Evolutionary conservation across 2,329 filamentous ascomycete genomes (phyloP), one percentile per base, ranked within the genome.

Genomic region (Neocatenulostroma microsporum): DNA sequence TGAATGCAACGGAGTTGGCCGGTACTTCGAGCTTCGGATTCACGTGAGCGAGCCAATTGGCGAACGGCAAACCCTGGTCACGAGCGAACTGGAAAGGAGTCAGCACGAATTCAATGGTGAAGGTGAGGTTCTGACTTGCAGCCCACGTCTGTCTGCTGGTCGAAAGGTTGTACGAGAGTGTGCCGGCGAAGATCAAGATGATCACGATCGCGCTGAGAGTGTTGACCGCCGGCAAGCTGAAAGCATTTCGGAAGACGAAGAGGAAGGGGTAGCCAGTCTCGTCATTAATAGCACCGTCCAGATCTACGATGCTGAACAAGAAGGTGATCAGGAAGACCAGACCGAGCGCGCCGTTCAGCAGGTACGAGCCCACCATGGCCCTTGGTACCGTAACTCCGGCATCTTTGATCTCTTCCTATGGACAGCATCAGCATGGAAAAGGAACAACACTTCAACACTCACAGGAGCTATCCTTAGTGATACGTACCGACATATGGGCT

Each of bases 51-150:
- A 55, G 28, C 13, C 25, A 43, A 3, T 24, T 30, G 3, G 52
- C 49, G 39, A 46, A 46, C 8, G 45, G 45, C 8, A 44, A 18
- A n/a, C 41, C 41, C 19, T 28, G 10, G 37, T 66, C 62, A 26
- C 62, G 55, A 3, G 62, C 60, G 39, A 64, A 66, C 6, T 57
- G 48, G 44, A 51, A 55, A 17, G 60, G 42, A 42, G 62, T 34
- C 19, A 34, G 20, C 31, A 13, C 5, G 21, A 13, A 13, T 6
- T 6, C 18, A 14, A 50, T 17, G 58, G 61, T 6, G 61, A 55
- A 2, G 61, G 58, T 3, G 59, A 27, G 61, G 3, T 60, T 50
- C 28, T 55, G 50, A 14, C 50, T 55, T 30, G 63, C 50, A 37
- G 52, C 48, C 42, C 26, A 29, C 9, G 26, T 29, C 13, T 29